Evolutionary conservation across 2,329 filamentous ascomycete species (phyloP), one percentile per base, ranked within the genome.

Genomic region (Leptographium flavum): DNA sequence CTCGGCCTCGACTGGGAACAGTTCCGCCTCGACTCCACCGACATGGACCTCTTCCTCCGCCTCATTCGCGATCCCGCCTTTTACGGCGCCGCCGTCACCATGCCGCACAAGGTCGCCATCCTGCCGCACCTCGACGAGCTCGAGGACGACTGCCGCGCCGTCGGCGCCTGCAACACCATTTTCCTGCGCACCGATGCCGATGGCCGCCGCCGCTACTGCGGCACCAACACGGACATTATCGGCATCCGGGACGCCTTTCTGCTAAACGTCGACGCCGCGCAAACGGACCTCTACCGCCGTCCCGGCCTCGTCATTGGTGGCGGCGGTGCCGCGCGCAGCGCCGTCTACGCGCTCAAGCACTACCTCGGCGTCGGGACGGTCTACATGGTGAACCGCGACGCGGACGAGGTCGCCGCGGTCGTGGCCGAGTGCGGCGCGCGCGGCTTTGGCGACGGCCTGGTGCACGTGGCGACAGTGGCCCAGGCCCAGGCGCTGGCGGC

Each of bases 71-170:
- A 79, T 50, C 70, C 73, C 15, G 65, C 70, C 52, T 82, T 79
- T 58, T 81, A 79, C 55, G 80, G 81, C 45, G 76, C 80, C 21
- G 77, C 81, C 4, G 78, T 90, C 32, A 90, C 84, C 19, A 92
- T 90, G 84, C 85, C 85, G 0, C 79, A 86, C 67, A 90, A 92
- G 61, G 75, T 90, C 23, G 70, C 76, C 54, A 86, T 90, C 57
- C 74, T 88, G 48, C 69, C 75, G 0, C 70, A 85, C 53, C 71
- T 90, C 9, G 83, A 90, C 56, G 74, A 79, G 45, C 66, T 88
- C 32, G 87, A 83, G 7, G 71, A 76, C 21, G 82, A 87, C 61
- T 83, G 77, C 53, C 71, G 73, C 42, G 77, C 80, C 31, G 80
- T 87, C 21, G 83, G 84, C 40, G 84, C 84, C 42, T 81, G 82